Evolutionary conservation across 2,329 filamentous ascomycete species (phyloP), one percentile per base, ranked within the genome.

Genomic region (Botrytis byssoidea): DNA sequence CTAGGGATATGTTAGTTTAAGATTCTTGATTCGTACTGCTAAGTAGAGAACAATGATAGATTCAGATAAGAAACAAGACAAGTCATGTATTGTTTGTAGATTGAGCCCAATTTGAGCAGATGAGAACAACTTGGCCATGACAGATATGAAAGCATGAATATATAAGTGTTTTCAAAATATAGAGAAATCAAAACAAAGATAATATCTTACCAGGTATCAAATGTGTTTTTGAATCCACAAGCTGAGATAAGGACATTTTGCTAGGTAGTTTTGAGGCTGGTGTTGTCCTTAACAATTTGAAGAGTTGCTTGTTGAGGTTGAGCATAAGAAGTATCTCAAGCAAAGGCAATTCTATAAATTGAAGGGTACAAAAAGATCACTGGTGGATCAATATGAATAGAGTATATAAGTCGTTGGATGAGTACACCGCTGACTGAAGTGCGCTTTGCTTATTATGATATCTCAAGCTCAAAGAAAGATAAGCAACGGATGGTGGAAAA

Each of bases 1-100:
- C 93, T 94, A 71, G 40, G 37, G 3, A 4, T 20, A 3, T 25
- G 32, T 77, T 40, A 77, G 67, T 42, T 29, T 20, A 20, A 16
- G 57, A 20, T 35, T 25, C 55, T 46, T 46, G 29, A 4, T 14
- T 42, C 2, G 29, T n/a, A 14, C 4, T 32, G 18, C 22, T 10
- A 8, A 32, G n/a, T 2, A 20, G n/a, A 46, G 14, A n/a, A 22
- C 10, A 25, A 14, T 46, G 4, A 64, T 22, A 44, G n/a, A 22
- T 32, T n/a, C 61, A 46, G 37, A 44, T 32, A 32, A 32, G n/a
- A 8, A 65, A 32, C 9, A 42, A 4, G 12, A 6, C 40, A 32
- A 32, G 18, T 25, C 61, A 32, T 18, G 1, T 18, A 32, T 22
- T 32, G 16, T 32, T 10, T 25, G 14, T 32, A 20, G 37, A 70